Evolutionary conservation across 306 rosid genomes (phyloP), one percentile per base, ranked within the genome.

Genomic region (Mimosa bimucronata): DNA sequence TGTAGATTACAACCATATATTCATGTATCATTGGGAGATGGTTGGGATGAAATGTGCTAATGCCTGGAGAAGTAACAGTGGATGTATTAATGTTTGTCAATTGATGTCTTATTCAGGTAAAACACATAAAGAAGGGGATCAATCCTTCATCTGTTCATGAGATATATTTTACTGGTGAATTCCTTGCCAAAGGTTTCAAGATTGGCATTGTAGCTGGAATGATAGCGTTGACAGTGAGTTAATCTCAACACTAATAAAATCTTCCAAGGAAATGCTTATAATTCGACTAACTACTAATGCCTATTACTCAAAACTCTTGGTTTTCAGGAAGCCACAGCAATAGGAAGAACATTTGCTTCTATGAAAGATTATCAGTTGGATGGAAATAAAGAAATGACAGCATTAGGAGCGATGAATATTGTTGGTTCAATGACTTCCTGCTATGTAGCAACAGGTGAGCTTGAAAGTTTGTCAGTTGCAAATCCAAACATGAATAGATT

Each of bases 301-400:
- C 77, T 71, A 53, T 55, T 68, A 52, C 16, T 69, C 37, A 69
- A 62, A 57, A n/a, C 15, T 55, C 75, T 70, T 65, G 83, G 34
- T 82, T 77, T 79, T 87, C 88, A 94, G 98, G 98, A 94, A 88
- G 98, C 98, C 68, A 67, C 82, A 80, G 98, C 98, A 76, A 94
- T 94, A 76, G 98, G 98, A 85, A 92, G 98, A 91, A 94, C 98
- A 55, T 94, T 94, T 85, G 97, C 98, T 65, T 61, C 94, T 76
- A 94, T 92, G 97, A 94, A 94, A 86, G 98, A 91, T 79, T 94
- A 94, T 82, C 97, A 92, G 80, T 66, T 94, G 19, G 97, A 94
- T 81, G 98, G 98, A 80, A 94, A 94, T 97, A 92, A 91, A 80
- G 98, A 94, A 91, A 92, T 94, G 98, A 88, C 92, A 61, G 98